Base-by-base conservation (phyloP, 2,329 filamentous ascomycete genomes). In the Diaporthe sp. region DNA sequence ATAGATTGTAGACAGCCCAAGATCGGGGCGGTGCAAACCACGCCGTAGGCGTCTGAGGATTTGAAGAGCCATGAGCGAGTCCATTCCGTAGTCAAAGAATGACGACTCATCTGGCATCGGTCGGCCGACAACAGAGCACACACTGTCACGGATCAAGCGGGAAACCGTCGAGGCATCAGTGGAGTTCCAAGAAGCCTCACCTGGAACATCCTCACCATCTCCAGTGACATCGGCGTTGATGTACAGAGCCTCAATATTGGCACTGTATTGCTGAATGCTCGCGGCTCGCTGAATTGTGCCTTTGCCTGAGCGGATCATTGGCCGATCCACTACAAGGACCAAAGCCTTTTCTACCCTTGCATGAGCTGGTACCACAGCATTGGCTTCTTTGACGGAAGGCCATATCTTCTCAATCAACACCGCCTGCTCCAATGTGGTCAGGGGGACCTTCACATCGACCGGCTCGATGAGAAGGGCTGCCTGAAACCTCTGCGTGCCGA, bases 231-330 rank as follows among this genome's bases (percentile, higher is more conserved):
- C 68, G 0, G 68, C 71, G 13, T 69, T 55, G 19, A 19, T 2
- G 30, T 69, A 73, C 25, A 69, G 13, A 35, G 58, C 3, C 7
- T 68, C 58, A 7, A 73, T 70, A 2, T 77, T 74, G 1, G 27
- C 39, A 5, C 42, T 56, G 27, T 79, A 79, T 61, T 78, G 44
- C 19, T 50, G 19, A 50, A 75, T 27, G 6, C 55, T 72, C 0
- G 55, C 30, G 12, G 70, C 73, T 17, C 73, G 63, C 50, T 72
- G 70, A n/a, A 75, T 63, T 0, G 70, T 75, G 3, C 86, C 86
- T 76, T 89, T 89, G 0, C 82, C 81, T 0, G 87, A 82, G 3
- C 84, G 81, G 0, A 81, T 78, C 68, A 89, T 85, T 1, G 86
- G 86, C 74, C 84, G 86, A 22, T 81, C 76, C 0, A 85, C 79